These are phyloP conservation scores for Pseudotsuga menziesii DNA, from an alignment of 75 land plant genomes.

Conservation along the genomic window DNA sequence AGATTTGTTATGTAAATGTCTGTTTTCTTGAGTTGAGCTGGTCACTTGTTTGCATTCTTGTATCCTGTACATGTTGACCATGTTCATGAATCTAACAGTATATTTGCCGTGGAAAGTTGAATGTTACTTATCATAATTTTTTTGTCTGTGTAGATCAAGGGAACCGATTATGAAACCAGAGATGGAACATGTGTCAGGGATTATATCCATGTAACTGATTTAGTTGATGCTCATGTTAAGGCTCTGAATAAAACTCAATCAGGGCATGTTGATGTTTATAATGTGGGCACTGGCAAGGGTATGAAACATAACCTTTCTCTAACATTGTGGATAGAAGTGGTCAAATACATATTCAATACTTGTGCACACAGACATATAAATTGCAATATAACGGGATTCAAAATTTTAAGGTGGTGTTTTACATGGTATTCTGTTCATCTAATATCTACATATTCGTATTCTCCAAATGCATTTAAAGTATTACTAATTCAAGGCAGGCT, in stretches of 20 bases:
- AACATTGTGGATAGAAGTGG: neutral
- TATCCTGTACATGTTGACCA: neutral
- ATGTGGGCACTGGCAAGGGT: conserved; percentile 37
- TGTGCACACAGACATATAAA: neutral
- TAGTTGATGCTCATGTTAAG: conserved; percentile 35
- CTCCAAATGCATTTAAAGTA: neutral
- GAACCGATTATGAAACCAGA: conserved; percentile 27
- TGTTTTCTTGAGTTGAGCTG: neutral
- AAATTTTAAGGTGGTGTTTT: no score
- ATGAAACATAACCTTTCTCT: neutral
- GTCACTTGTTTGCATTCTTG: conserved; percentile 1
- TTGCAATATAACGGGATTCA: no score
- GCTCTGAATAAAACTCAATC: conserved; percentile 18
- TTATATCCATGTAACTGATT: conserved; percentile 36
- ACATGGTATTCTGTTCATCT: neutral
- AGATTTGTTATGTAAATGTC: neutral
- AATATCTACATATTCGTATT: neutral
- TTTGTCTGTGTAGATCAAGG: conserved; percentile 14
- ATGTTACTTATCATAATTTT: neutral
- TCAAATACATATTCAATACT: neutral
- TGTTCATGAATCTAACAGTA: neutral
- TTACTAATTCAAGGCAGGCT: no score
- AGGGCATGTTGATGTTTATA: conserved; percentile 17
- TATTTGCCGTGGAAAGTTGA: neutral
- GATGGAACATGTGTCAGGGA: conserved; percentile 33